phyloP scores from a whole-genome alignment of 176 grass and related monocot genomes.

The Typha latifolia region DNA sequence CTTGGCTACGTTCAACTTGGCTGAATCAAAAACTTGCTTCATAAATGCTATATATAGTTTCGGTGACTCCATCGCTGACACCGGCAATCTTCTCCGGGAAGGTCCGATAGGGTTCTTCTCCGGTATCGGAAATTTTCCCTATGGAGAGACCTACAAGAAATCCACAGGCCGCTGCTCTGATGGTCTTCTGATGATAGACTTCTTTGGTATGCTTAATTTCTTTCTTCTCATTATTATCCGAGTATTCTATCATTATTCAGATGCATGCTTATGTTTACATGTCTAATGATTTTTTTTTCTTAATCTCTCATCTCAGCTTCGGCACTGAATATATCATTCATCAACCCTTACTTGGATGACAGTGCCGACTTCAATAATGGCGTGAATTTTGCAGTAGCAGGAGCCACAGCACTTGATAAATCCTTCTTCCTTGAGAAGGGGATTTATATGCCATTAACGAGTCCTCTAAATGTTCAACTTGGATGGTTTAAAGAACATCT shows the following conservation, averaged over 20 bases:
- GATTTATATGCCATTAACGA: constrained; percentile 34
- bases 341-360: constrained; percentile 72
- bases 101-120: constrained; percentile 60
- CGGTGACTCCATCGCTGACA: constrained; percentile 90
- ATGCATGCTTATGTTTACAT: too few relatives aligned
- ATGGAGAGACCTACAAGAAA: constrained; percentile 50
- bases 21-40: constrained; percentile 35
- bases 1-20: background rate
- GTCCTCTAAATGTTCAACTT: constrained; percentile 62
- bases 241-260: too few relatives aligned
- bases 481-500: constrained; percentile 70
- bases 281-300: too few relatives aligned
- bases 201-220: constrained; percentile 37
- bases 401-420: constrained; percentile 64
- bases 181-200: constrained; percentile 92
- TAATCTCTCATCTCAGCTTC: constrained; percentile 26
- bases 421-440: constrained; percentile 30
- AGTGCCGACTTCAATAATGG: constrained; percentile 46
- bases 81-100: constrained; percentile 65
- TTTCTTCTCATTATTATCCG: too few relatives aligned
- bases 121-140: constrained; percentile 69
- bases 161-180: constrained; percentile 92
- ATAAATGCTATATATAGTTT: constrained; percentile 87
- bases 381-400: constrained; percentile 87
- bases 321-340: constrained; percentile 53